Evolutionary conservation across 305 asterid species (phyloP).

Genomic region (Fraxinus nigra): DNA sequence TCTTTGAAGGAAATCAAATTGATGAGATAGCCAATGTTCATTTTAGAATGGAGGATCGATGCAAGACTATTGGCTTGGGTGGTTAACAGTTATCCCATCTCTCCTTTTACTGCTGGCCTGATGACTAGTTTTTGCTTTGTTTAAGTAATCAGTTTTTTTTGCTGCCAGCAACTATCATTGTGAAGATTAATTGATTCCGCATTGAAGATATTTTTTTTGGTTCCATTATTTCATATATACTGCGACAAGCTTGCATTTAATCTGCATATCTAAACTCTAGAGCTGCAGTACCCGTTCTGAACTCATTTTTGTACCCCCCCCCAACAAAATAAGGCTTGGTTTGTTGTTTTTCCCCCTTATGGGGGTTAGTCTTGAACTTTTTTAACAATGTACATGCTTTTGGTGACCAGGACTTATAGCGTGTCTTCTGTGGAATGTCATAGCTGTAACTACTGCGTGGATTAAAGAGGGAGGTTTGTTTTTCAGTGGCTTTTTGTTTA

Average conservation of each 20-base stretch:
- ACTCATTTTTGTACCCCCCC: neutral
- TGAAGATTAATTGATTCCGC: neutral
- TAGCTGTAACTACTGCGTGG: constrained; percentile 96
- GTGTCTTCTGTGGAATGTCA: constrained; percentile 80
- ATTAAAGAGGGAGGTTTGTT: constrained; percentile 80
- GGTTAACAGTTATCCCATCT: neutral
- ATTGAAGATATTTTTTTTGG: neutral
- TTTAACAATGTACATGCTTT: constrained; percentile 24
- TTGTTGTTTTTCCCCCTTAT: neutral
- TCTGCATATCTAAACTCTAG: neutral
- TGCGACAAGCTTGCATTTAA: neutral
- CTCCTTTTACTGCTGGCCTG: neutral
- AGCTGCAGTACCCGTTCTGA: neutral
- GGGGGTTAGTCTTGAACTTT: neutral
- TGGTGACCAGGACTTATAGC: constrained; percentile 64
- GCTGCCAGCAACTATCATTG: neutral
- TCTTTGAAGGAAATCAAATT: neutral
- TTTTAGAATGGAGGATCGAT: neutral
- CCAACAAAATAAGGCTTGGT: neutral
- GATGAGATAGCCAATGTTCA: neutral
- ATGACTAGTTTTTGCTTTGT: neutral
- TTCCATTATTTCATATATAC: neutral
- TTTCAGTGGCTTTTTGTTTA: neutral
- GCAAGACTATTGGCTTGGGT: neutral
- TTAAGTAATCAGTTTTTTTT: neutral